Evolutionary conservation across 1,284 basidiomycete species (phyloP), one percentile per base, ranked within the genome.

Genomic region (Apiotrichum brassicae): DNA sequence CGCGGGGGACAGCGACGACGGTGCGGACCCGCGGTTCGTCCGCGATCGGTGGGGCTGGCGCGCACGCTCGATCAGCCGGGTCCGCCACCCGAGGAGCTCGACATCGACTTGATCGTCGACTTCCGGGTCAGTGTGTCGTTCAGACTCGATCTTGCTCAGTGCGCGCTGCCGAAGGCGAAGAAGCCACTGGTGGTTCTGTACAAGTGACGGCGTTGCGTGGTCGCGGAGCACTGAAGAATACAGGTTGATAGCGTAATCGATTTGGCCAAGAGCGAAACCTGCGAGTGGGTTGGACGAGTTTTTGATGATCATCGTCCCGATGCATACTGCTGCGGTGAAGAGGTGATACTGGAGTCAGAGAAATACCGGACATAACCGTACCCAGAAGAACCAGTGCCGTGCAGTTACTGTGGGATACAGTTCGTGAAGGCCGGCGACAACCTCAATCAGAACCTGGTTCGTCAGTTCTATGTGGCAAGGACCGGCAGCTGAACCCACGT

Each of bases 381-480:
- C n/a, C n/a, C 63, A 66, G 47, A 58, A 61, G 46, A 54, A 63
- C 65, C 65, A 68, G 43, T 66, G 62, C 4, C 66, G 58, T 14
- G 58, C 55, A 1, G 58, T 58, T 7, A 64, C 56, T 1, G 46
- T 48, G 2, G 62, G 64, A 36, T 63, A 58, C 1, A 62, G 49
- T 12, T 54, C 43, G 45, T 67, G 59, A 12, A 67, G 36, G 13
- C 53, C 51, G 0, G 30, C 37, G 4, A 58, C 57, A 19, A 65
- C 53, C 23, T 61, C 58, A 38, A 67, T 63, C 25, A 65, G 58
- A 16, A n/a, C 33, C 33, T 34, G 33, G n/a, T 14, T 14, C 22
- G 32, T 16, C 23, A 26, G 11, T 19, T 51, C 50, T 20, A 64
- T 51, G 13, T 57, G 50, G 23, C 1, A 30, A 30, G 34, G 9